Conservation (phyloP, 305 asterid species). For the Solanum hybrid region DNA sequence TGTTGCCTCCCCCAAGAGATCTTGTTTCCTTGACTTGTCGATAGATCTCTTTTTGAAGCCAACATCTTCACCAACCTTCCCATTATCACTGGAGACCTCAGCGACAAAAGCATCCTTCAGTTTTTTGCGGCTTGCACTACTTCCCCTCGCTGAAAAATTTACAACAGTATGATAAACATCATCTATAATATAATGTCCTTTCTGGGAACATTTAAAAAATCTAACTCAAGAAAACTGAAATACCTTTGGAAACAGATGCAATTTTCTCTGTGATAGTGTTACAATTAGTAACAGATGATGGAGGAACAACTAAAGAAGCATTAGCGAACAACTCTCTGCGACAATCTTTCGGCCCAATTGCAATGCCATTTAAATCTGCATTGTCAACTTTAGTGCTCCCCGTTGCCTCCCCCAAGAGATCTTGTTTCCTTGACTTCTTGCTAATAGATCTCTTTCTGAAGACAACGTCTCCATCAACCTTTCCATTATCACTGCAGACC, state of each 20-base stretch:
- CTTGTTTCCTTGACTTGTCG: constrained; percentile 44
- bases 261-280: constrained; percentile 1
- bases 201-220: not conserved
- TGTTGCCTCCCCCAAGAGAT: constrained; percentile 20
- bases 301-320: constrained; percentile 16
- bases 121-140: constrained; percentile 26
- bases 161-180: constrained; percentile 3
- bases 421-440: constrained; percentile 48
- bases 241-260: constrained; percentile 43
- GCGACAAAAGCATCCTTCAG: constrained; percentile 13
- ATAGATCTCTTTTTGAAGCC: constrained; percentile 28
- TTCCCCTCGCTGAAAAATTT: constrained; percentile 24
- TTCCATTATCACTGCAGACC: not conserved
- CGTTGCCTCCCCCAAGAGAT: constrained; percentile 19
- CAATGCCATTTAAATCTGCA: constrained; percentile 11
- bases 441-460: constrained; percentile 28
- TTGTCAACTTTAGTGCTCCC: constrained; percentile 25
- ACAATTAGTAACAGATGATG: constrained; percentile 16
- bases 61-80: constrained; percentile 20
- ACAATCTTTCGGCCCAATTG: constrained; percentile 20
- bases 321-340: constrained; percentile 9
- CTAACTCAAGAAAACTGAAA: constrained; percentile 6
- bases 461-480: constrained; percentile 25
- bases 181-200: not conserved
- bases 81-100: constrained; percentile 9